Conservation (phyloP, 306 rosid species). For the Sphenostylis stenocarpa region DNA sequence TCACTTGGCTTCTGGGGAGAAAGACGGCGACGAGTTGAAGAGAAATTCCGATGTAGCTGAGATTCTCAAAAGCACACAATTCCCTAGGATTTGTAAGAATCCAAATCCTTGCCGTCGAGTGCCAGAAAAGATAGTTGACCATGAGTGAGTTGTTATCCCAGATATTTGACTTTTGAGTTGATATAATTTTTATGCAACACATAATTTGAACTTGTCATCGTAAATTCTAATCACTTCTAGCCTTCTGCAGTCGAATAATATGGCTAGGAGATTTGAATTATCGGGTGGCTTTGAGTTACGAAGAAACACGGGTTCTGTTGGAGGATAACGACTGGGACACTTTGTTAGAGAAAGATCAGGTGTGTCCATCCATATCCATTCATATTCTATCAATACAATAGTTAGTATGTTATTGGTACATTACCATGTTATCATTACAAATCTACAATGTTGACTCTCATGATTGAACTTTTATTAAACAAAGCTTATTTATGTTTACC, state of each 20-base stretch:
- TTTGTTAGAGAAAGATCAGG: slow-evolving; percentile 82
- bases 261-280: slow-evolving; percentile 98
- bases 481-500: not conserved
- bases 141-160: slow-evolving; percentile 57
- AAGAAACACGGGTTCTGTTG: slow-evolving; percentile 66
- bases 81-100: slow-evolving; percentile 73
- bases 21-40: slow-evolving; percentile 87
- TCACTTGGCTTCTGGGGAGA: slow-evolving; percentile 98
- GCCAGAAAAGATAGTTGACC: slow-evolving; percentile 75
- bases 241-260: slow-evolving; percentile 64
- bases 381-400: not conserved
- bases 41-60: slow-evolving; percentile 85
- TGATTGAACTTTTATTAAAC: not conserved
- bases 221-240: slow-evolving; percentile 4
- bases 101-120: slow-evolving; percentile 58
- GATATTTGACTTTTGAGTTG: not conserved
- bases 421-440: not conserved
- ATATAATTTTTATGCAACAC: not conserved
- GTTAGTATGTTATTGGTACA: not conserved
- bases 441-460: not conserved
- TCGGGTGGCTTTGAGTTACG: slow-evolving; percentile 79
- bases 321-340: slow-evolving; percentile 87
- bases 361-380: slow-evolving; percentile 27
- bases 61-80: slow-evolving; percentile 73
- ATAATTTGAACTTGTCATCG: not conserved